Base-by-base conservation (phyloP, 148 eudicot genomes). In the Rhododendron ovatum region DNA sequence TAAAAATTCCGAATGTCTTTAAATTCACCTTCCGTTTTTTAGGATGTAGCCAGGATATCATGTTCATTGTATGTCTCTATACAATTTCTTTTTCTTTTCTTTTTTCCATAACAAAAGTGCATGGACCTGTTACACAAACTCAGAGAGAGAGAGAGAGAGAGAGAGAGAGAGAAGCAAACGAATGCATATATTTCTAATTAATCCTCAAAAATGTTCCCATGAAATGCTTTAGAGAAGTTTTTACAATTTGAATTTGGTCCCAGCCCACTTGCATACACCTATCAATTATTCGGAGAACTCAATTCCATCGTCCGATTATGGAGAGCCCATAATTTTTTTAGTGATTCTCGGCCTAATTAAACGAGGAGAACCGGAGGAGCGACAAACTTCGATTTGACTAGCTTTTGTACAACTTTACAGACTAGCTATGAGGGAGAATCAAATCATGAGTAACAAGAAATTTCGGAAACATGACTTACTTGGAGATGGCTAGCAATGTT, bases 401-500 rank as follows among this genome's bases (percentile, higher is more conserved):
- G 51, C 13, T 13, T 14, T 12, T 53, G 17, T 53, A 18, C n/a
- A 18, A 59, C 65, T 59, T 69, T 69, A 28, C 35, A 17, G 5
- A 80, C 10, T 28, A 37, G 45, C 1, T 41, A 41, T 20, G 12
- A 73, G 15, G 53, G 33, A 57, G 63, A 69, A 26, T 22, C n/a
- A 35, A 33, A 26, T 37, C 2, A 37, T 3, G 0, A 10, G 67
- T 22, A 61, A n/a, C 30, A 10, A 65, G 71, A 65, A n/a, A 9
- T n/a, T 9, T 65, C 9, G 12, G 33, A 65, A 30, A 5, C 10
- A 1, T 11, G 3, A 85, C 3, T 22, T 89, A 96, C 99, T 92
- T 97, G 99, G 81, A 97, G 98, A 90, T 97, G 99, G 89, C 99
- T 97, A 1, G 99, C 99, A 80, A 97, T 93, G 88, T 97, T 97